These are phyloP conservation scores for Monosporascus sp. DNA, from an alignment of 2,329 filamentous ascomycete genomes.

Conservation along the genomic window DNA sequence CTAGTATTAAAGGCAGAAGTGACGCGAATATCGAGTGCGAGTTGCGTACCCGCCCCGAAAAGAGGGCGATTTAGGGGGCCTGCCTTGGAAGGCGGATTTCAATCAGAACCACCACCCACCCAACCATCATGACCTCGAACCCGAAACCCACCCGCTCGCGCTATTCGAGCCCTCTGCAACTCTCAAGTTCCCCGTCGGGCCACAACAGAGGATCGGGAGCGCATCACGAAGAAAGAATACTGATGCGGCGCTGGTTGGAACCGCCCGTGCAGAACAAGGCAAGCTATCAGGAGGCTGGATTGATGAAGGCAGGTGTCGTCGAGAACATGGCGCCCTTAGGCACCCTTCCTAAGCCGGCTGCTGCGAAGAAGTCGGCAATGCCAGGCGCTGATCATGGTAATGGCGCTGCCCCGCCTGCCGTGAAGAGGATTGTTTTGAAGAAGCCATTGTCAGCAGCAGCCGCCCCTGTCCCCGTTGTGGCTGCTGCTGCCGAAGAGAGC, in stretches of 20 bases:
- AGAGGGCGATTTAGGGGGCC: too few species aligned
- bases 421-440: constrained; percentile 27
- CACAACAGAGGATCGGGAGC: constrained; percentile 15
- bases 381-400: background rate
- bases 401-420: constrained; percentile 11
- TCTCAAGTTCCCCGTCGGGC: constrained; percentile 30
- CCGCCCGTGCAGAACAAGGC: constrained; percentile 55
- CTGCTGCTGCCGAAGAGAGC: constrained; percentile 10
- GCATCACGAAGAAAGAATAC: constrained; percentile 37
- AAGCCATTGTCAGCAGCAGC: constrained; percentile 26
- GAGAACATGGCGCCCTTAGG: constrained; percentile 82
- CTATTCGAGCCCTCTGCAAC: constrained; percentile 46
- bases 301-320: constrained; percentile 69
- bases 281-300: constrained; percentile 73
- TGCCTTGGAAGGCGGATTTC: too few species aligned
- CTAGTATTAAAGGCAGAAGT: too few species aligned
- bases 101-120: too few species aligned
- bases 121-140: constrained; percentile 20
- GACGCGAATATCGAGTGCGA: too few species aligned
- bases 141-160: constrained; percentile 41
- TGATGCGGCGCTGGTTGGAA: constrained; percentile 56
- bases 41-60: too few species aligned
- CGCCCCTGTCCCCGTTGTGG: constrained; percentile 12
- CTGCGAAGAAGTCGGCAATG: constrained; percentile 48
- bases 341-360: constrained; percentile 59